Evolutionary conservation across 1,284 basidiomycete genomes (phyloP), one percentile per base, ranked within the genome.

Genomic region (Limonomyces culmigenus): DNA sequence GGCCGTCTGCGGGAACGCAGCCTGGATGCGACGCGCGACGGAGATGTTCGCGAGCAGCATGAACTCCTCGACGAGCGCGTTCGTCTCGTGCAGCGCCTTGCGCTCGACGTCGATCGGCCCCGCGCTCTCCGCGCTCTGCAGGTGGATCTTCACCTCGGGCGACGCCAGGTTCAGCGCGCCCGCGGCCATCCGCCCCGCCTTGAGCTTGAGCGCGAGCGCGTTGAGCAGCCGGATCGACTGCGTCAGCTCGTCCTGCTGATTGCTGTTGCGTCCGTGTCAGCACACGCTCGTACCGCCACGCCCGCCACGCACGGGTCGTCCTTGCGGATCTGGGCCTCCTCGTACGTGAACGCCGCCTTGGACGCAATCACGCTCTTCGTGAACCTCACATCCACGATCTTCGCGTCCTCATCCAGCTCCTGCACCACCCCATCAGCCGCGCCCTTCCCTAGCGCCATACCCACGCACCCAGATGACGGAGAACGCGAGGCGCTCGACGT

Each of bases 61-160:
- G 56, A 98, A 98, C 57, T 98, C 95, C 53, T 99, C 95, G 2
- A 98, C 95, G 8, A 99, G 62, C 43, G 84, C 91, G 53, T 98
- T 98, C 10, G 95, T 98, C 59, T 98, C 92, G 23, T 71, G 62
- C 50, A 86, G 55, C 49, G 91, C 80, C 55, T 98, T 98, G 53
- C 95, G 91, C 58, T 97, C 92, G 3, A 99, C 92, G 45, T 97
- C 93, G 43, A 97, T 87, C 0, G 95, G 95, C 38, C 91, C 93
- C 1, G 86, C 83, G 1, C 83, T 84, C 54, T 98, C 95, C 3
- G 87, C 63, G 42, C 79, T 89, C 50, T 95, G 87, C 19, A 98
- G 66, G 46, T 97, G 80, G 42, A 98, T 91, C 55, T 93, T 95
- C 52, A 99, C 86, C 62, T 99, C 93, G 0, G 95, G 93, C 0